Percentiles rank a stretch among this genome's conserved stretches.
Conservation (phyloP, 345 rosid genomes). For the Populus nigra region DNA sequence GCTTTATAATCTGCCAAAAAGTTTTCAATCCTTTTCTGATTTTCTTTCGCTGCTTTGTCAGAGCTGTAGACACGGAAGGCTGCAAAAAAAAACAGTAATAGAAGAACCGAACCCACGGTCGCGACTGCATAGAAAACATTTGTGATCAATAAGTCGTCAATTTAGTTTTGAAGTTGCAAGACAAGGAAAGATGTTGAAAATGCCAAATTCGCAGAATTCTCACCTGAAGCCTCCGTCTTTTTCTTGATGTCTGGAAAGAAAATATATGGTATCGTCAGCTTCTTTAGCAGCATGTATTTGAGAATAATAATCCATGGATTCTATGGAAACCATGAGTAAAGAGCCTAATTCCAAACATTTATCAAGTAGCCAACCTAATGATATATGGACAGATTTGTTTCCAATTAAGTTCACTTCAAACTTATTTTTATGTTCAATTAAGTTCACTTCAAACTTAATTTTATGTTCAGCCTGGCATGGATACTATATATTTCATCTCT, state of each 20-base stretch:
- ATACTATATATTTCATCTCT: no score
- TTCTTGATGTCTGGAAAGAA: not conserved
- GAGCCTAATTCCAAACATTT: no score
- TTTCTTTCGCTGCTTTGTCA: slow-evolving; percentile 15
- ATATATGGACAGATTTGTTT: no score
- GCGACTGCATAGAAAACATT: not conserved
- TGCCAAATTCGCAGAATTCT: not conserved
- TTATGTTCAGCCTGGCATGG: no score
- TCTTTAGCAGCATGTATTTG: no score
- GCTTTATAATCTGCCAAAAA: slow-evolving; percentile 28
- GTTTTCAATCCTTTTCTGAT: slow-evolving; percentile 3
- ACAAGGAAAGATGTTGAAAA: not conserved
- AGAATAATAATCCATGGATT: no score
- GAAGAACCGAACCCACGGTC: not conserved
- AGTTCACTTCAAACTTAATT: no score
- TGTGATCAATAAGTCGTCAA: not conserved
- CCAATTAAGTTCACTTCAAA: no score
- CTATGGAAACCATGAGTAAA: no score
- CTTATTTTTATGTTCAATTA: no score
- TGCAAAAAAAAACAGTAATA: not conserved
- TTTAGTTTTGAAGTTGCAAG: not conserved
- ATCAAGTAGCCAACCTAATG: no score
- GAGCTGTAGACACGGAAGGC: not conserved
- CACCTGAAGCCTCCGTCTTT: slow-evolving; percentile 1
- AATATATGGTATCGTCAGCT: no score